Percentiles rank a stretch among this genome's conserved stretches.
Conservation (phyloP, 768 basidiomycete genomes). For the Mrakia frigida region DNA sequence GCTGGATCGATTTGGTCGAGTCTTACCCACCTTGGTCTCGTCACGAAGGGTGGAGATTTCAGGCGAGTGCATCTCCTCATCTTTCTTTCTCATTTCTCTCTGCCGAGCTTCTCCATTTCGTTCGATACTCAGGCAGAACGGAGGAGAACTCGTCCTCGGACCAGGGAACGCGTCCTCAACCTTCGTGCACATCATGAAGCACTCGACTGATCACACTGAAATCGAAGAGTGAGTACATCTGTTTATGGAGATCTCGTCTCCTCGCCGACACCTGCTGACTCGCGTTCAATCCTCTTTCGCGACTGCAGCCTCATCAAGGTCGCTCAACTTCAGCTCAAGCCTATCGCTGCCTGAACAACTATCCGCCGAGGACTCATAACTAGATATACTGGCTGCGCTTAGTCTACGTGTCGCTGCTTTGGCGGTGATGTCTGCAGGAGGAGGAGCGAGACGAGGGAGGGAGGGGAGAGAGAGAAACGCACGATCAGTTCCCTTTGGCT, state of each 20-base stretch:
- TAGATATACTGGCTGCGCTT: too few species aligned
- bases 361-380: too few species aligned
- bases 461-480: too few species aligned
- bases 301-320: too few species aligned
- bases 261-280: too few species aligned
- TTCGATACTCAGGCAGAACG: background rate
- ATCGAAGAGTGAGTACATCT: background rate
- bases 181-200: background rate
- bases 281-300: too few species aligned
- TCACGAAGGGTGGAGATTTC: background rate
- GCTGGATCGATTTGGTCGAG: background rate
- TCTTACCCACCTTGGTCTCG: background rate
- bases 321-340: too few species aligned
- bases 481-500: too few species aligned
- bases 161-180: background rate
- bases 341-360: too few species aligned
- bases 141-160: conserved; percentile 1
- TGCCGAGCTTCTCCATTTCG: background rate
- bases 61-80: background rate
- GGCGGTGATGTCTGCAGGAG: too few species aligned
- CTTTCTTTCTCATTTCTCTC: background rate
- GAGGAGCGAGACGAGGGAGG: too few species aligned
- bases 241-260: background rate
- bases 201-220: background rate
- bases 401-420: too few species aligned